Percentiles rank a stretch among this genome's conserved stretches.
Evolutionary conservation across 2,329 filamentous ascomycete species (phyloP).

Genomic region (Aspergillaceae sp.): DNA sequence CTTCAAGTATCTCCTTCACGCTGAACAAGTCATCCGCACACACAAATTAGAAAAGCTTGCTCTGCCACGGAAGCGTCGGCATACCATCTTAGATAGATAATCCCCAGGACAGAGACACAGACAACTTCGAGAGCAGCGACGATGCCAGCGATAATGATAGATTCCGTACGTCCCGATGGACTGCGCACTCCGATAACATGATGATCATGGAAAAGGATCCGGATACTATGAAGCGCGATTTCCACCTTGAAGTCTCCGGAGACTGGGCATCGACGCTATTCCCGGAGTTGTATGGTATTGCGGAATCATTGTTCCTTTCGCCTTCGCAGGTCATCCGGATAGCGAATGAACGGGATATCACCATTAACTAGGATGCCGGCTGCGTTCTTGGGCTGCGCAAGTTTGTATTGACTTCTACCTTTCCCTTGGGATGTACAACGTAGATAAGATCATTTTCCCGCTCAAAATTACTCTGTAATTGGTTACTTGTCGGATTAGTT

Average conservation of each 20-base stretch:
- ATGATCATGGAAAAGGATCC: conserved; percentile 13
- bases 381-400: conserved; percentile 4
- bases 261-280: conserved; percentile 12
- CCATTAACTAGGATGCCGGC: conserved; percentile 1
- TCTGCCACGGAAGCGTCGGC: conserved; percentile 9
- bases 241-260: conserved; percentile 12
- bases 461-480: too few relatives aligned
- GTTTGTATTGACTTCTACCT: conserved; percentile 4
- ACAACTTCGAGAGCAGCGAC: background rate
- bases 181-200: conserved; percentile 6
- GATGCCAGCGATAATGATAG: conserved; percentile 1
- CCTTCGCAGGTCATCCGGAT: conserved; percentile 13
- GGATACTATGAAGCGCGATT: conserved; percentile 8
- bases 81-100: too few relatives aligned
- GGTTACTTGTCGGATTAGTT: too few relatives aligned
- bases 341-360: conserved; percentile 12
- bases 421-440: background rate
- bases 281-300: conserved; percentile 11
- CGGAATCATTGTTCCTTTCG: conserved; percentile 11
- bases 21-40: conserved; percentile 8
- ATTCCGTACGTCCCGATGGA: conserved; percentile 7
- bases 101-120: too few relatives aligned
- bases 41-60: conserved; percentile 7
- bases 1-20: conserved; percentile 8
- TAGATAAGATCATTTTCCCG: too few relatives aligned